Evolutionary conservation across 805 yeast species (phyloP), one percentile per base, ranked within the genome.

Genomic region (Dipodascus geniculatus): DNA sequence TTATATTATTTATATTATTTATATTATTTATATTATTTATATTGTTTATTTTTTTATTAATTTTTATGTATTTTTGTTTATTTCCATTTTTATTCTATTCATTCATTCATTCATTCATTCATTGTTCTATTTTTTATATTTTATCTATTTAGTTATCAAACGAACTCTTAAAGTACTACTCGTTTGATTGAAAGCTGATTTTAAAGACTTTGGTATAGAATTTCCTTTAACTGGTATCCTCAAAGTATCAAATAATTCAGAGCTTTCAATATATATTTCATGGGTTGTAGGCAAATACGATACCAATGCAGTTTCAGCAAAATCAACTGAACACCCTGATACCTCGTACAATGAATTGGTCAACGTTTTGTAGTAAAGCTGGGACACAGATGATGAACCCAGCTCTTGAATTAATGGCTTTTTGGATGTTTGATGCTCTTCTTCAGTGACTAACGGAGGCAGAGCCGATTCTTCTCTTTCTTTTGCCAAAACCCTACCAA

Each of bases 351-450:
- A 42, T 3, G 19, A 52, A 2, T 23, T 19, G 9, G 33, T 49
- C 14, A 17, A 20, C 50, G 9, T 20, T 24, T 3, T 31, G 14
- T 23, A 54, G 23, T 51, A n/a, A n/a, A n/a, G n/a, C n/a, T n/a
- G n/a, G n/a, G n/a, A n/a, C n/a, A n/a, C n/a, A n/a, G n/a, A n/a
- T n/a, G n/a, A n/a, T 9, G 55, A 50, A 2, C 44, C 49, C 16
- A 57, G 28, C 48, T 57, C 59, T 42, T 57, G 54, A 14, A 57
- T 55, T 22, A 57, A 42, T 4, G 52, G 49, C 23, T 47, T 28
- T 28, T 28, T 8, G 14, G 35, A 28, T 28, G 35, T 28, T 28
- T 14, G 11, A 42, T 6, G 48, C 22, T 8, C 48, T 42, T 42
- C 22, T 11, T 6, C 9, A 20, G 48, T 6, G 22, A 17, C 14